phyloP scores from a whole-genome alignment of 176 grass and related monocot genomes.

The Aegilops tauschii region DNA sequence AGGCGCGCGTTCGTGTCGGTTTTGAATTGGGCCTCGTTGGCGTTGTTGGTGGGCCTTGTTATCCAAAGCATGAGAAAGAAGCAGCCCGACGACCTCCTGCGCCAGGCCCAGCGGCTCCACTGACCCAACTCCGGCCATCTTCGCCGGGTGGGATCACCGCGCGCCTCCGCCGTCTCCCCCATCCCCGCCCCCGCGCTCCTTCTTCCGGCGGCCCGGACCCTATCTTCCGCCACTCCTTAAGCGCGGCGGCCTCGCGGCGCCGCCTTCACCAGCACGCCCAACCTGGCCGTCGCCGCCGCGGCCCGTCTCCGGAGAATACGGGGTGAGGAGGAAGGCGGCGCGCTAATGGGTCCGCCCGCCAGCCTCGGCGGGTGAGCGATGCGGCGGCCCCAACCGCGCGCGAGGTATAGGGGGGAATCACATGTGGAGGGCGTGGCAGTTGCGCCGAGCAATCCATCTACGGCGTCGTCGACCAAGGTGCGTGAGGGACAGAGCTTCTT shows the following conservation, averaged over 20 bases:
- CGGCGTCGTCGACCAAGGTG: conserved; percentile 19
- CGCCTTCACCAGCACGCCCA: neutral
- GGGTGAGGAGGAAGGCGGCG: neutral
- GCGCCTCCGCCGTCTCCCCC: neutral
- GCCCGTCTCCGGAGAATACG: neutral
- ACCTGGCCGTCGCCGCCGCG: neutral
- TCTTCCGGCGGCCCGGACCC: neutral
- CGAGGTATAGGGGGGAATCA: neutral
- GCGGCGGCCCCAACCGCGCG: neutral
- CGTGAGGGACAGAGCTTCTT: neutral
- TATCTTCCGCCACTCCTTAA: neutral
- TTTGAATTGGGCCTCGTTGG: neutral
- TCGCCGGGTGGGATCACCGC: neutral
- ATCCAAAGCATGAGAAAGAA: neutral
- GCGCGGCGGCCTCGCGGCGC: neutral
- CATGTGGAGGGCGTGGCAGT: conserved; percentile 35
- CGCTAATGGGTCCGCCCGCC: neutral
- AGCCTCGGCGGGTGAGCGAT: neutral
- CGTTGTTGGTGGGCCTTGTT: neutral
- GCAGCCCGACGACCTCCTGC: neutral
- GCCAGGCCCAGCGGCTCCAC: neutral
- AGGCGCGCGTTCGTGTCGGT: neutral
- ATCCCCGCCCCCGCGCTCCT: neutral
- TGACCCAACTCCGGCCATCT: neutral
- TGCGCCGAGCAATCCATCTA: conserved; percentile 22